Percentiles rank a stretch among this genome's conserved stretches.
Evolutionary conservation across 2,329 filamentous ascomycete species (phyloP).

Genomic region (Aspergillus ibericus): DNA sequence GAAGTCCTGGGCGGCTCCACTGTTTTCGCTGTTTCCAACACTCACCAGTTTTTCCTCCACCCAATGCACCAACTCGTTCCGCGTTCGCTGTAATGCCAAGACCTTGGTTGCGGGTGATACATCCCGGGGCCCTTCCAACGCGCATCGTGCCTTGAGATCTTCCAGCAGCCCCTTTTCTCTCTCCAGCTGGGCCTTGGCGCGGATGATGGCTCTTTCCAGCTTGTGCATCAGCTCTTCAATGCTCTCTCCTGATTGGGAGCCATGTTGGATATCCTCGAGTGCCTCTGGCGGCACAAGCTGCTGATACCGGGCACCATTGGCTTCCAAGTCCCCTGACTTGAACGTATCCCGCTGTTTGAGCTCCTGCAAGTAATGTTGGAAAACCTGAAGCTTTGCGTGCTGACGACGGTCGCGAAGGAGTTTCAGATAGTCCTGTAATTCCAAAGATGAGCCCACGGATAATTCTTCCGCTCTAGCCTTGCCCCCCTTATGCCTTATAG

Average conservation of each 20-base stretch:
- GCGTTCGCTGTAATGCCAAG: slow-evolving; percentile 45
- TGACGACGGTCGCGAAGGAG: slow-evolving; percentile 28
- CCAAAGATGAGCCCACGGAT: slow-evolving; percentile 23
- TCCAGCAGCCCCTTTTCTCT: slow-evolving; percentile 37
- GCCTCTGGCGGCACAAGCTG: slow-evolving; percentile 19
- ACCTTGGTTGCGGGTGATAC: slow-evolving; percentile 24
- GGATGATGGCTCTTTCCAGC: slow-evolving; percentile 41
- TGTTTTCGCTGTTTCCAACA: slow-evolving; percentile 31
- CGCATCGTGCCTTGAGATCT: slow-evolving; percentile 29
- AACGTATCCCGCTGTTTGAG: slow-evolving; percentile 32
- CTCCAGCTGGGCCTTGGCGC: slow-evolving; percentile 38
- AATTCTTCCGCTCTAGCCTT: slow-evolving; percentile 16
- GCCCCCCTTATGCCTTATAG: slow-evolving; percentile 27
- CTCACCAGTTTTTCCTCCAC: slow-evolving; percentile 51
- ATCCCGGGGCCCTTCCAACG: slow-evolving; percentile 10
- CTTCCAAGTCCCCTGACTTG: slow-evolving; percentile 23
- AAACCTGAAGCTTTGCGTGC: slow-evolving; percentile 48
- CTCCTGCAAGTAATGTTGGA: slow-evolving; percentile 48
- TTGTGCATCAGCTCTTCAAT: slow-evolving; percentile 38
- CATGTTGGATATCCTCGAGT: slow-evolving; percentile 14
- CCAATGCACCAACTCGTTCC: slow-evolving; percentile 53
- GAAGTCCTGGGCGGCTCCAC: slow-evolving; percentile 26
- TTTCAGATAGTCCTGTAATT: slow-evolving; percentile 42
- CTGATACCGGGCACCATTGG: slow-evolving; percentile 13
- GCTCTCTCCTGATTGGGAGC: slow-evolving; percentile 15